phyloP scores from a whole-genome alignment of 148 eudicot species.

The Linanthus parryae region DNA sequence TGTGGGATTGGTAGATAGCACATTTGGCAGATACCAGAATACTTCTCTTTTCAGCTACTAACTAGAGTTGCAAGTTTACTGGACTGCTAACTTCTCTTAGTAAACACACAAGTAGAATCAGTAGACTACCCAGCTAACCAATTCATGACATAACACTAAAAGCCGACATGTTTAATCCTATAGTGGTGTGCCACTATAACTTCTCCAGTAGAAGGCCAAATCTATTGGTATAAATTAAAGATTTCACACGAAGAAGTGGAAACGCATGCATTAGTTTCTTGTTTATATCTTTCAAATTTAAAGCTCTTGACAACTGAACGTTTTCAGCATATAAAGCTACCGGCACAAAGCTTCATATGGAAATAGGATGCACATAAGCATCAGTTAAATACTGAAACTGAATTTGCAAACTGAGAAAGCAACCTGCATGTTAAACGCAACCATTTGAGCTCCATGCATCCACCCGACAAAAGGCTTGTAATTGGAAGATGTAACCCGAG shows the following conservation, averaged over 20 bases:
- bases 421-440: constrained; percentile 98
- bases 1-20: too few relatives aligned
- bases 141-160: too few relatives aligned
- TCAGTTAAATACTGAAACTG: constrained; percentile 1
- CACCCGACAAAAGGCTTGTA: constrained; percentile 77
- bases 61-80: not conserved
- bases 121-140: too few relatives aligned
- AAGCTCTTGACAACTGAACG: constrained; percentile 1
- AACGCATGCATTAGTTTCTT: not conserved
- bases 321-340: too few relatives aligned
- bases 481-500: constrained; percentile 71
- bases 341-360: too few relatives aligned
- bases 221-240: too few relatives aligned
- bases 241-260: constrained; percentile 1
- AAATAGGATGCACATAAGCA: not conserved
- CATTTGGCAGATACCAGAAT: not conserved
- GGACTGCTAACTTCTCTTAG: too few relatives aligned
- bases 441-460: constrained; percentile 98
- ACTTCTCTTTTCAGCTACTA: not conserved
- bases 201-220: too few relatives aligned
- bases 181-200: too few relatives aligned
- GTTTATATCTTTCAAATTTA: not conserved
- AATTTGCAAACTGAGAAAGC: not conserved
- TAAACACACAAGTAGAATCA: too few relatives aligned
- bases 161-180: too few relatives aligned